These are phyloP conservation scores for Emmonsia crescens DNA, from an alignment of 2,329 filamentous ascomycete species.

Conservation along the genomic window DNA sequence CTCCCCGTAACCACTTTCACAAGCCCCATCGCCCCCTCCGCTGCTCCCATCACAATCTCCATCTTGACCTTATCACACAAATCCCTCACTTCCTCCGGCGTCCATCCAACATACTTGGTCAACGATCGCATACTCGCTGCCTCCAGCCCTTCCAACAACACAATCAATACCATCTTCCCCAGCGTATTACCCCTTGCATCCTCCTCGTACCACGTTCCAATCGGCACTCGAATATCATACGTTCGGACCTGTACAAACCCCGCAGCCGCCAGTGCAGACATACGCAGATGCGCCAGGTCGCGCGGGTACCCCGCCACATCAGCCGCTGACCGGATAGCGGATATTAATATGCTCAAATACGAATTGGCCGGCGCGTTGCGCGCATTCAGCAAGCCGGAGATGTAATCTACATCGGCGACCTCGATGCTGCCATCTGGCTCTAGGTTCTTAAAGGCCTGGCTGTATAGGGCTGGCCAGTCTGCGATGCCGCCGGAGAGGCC, in stretches of 20 bases:
- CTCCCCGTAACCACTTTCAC: constrained; percentile 22
- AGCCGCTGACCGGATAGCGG: constrained; percentile 29
- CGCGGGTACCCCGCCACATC: constrained; percentile 32
- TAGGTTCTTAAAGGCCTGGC: constrained; percentile 36
- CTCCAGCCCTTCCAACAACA: constrained; percentile 31
- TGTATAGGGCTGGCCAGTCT: constrained; percentile 38
- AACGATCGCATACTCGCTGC: constrained; percentile 27
- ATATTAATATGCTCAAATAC: constrained; percentile 24
- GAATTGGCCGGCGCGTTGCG: constrained; percentile 18
- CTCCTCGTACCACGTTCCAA: constrained; percentile 26
- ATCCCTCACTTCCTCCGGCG: constrained; percentile 23
- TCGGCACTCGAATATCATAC: constrained; percentile 27
- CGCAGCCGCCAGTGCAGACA: constrained; percentile 29
- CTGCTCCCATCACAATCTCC: constrained; percentile 24
- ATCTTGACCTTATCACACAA: constrained; percentile 29
- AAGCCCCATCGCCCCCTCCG: constrained; percentile 17
- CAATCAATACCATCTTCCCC: constrained; percentile 34
- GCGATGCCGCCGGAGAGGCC: constrained; percentile 38
- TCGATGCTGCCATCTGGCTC: constrained; percentile 39
- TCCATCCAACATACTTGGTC: constrained; percentile 26
- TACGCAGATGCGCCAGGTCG: constrained; percentile 34
- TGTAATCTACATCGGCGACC: constrained; percentile 32
- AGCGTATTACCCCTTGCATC: constrained; percentile 25
- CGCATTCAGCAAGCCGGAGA: constrained; percentile 18
- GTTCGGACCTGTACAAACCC: constrained; percentile 36